Conservation (phyloP, 2,329 filamentous ascomycete genomes). For the Xylariales sp. region DNA sequence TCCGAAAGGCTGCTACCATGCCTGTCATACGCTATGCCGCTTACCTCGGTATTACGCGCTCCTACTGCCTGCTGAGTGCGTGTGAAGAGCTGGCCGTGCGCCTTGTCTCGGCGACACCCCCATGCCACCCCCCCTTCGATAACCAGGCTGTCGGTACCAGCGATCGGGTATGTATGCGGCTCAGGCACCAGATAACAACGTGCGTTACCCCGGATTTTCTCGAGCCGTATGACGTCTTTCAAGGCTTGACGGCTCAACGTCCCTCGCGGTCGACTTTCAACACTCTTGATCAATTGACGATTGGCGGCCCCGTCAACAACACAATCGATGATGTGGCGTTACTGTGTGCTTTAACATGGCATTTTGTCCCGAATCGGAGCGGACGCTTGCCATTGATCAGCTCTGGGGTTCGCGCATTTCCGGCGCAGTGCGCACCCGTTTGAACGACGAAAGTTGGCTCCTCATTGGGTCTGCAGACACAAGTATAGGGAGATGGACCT, state of each 20-base stretch:
- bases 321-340: neutral
- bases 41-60: too few species aligned
- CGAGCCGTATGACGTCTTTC: conserved; percentile 14
- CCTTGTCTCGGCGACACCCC: too few species aligned
- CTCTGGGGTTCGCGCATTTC: neutral
- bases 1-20: too few species aligned
- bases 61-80: too few species aligned
- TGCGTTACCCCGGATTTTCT: neutral
- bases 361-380: neutral
- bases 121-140: too few species aligned
- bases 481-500: neutral
- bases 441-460: neutral
- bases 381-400: neutral
- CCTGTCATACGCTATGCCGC: too few species aligned
- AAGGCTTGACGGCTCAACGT: neutral
- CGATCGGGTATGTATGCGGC: conserved; percentile 18
- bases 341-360: neutral
- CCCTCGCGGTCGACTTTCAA: neutral
- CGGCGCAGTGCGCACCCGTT: neutral
- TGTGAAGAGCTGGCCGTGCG: too few species aligned
- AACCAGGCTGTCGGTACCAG: neutral
- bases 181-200: neutral
- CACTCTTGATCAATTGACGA: neutral
- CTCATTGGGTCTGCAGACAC: neutral
- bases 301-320: neutral